Evolutionary conservation across 139 green algal species (phyloP).

Genomic region (Chlamydomonas sphaeroides): DNA sequence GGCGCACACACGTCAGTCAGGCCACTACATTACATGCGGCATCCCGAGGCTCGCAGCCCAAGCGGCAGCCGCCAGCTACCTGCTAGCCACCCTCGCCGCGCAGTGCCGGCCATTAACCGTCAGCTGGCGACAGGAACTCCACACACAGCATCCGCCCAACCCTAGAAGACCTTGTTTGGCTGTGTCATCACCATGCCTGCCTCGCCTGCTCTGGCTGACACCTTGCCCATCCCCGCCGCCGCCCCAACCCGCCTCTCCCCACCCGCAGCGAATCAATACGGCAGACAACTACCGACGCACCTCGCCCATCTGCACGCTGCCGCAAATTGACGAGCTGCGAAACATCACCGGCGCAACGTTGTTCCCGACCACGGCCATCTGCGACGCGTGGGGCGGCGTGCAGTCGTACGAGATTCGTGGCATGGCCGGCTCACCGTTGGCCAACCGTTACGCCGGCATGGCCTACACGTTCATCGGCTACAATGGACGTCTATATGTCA

Average conservation of each 20-base stretch:
- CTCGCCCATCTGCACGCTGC: slow-evolving; percentile 26
- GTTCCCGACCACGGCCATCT: slow-evolving; percentile 41
- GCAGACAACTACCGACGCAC: slow-evolving; percentile 31
- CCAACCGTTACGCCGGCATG: background rate
- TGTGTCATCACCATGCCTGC: too few relatives aligned
- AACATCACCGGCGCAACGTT: background rate
- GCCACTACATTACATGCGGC: too few relatives aligned
- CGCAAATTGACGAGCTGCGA: background rate
- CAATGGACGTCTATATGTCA: slow-evolving; percentile 44
- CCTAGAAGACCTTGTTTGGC: too few relatives aligned
- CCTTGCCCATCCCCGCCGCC: background rate
- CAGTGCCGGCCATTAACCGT: background rate
- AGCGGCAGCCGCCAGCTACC: too few relatives aligned
- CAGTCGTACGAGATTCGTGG: background rate
- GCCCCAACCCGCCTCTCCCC: background rate
- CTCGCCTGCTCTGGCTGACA: too few relatives aligned
- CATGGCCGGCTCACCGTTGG: too few relatives aligned
- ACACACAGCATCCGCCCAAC: too few relatives aligned
- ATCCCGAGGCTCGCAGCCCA: too few relatives aligned
- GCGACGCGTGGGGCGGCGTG: background rate
- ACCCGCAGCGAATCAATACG: slow-evolving; percentile 5
- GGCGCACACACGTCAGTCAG: too few relatives aligned
- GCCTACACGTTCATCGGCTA: slow-evolving; percentile 51
- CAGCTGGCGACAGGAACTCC: too few relatives aligned
- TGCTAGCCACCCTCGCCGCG: too few relatives aligned